Evolutionary conservation across 306 rosid genomes (phyloP).

Genomic region (Lablab purpureus): DNA sequence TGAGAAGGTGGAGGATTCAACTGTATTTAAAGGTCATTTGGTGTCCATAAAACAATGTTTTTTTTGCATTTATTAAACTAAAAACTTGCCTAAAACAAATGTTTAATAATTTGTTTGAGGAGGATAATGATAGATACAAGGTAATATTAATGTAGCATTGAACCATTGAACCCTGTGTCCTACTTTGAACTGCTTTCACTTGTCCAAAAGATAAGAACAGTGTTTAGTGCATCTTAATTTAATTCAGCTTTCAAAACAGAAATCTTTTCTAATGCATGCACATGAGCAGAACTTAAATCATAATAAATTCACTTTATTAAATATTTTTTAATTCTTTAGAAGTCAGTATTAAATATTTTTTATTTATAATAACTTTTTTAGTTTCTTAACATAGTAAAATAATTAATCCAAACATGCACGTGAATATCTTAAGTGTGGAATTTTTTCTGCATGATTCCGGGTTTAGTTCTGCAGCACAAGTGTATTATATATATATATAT

Average conservation of each 20-base stretch:
- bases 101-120: not conserved
- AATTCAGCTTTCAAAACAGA: not conserved
- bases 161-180: not conserved
- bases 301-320: not conserved
- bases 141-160: not conserved
- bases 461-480: not conserved
- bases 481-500: not conserved
- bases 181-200: not conserved
- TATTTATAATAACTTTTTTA: not conserved
- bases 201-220: not conserved
- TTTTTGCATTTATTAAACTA: conserved; percentile 28
- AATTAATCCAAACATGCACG: not conserved
- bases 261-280: not conserved
- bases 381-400: not conserved
- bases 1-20: conserved; percentile 57
- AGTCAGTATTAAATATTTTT: not conserved
- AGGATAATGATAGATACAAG: not conserved
- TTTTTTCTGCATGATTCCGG: not conserved
- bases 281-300: not conserved
- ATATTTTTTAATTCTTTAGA: not conserved
- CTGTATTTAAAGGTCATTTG: conserved; percentile 67
- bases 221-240: conserved; percentile 10
- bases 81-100: conserved; percentile 1
- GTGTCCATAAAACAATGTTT: conserved; percentile 51
- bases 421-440: not conserved